Base-by-base conservation (phyloP, 257 asterid genomes). In the Echites panduratus region DNA sequence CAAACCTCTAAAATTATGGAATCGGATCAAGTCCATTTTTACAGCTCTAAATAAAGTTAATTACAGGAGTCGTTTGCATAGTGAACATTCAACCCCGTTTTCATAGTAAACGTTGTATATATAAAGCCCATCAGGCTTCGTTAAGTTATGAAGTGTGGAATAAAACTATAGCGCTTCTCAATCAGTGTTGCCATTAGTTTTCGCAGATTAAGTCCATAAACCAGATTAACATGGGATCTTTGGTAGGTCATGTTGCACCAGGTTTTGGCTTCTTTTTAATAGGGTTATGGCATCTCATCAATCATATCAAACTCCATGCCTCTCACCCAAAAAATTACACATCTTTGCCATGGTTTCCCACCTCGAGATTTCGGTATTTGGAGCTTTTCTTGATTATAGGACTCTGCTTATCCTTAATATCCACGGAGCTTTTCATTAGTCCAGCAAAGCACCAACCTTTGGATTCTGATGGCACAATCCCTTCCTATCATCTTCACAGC, bases 211-310 rank as follows among this genome's bases (percentile, higher is more conserved):
- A n/a, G n/a, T n/a, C n/a, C n/a, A n/a, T n/a, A n/a, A n/a, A n/a
- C n/a, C n/a, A n/a, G n/a, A n/a, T n/a, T 5, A 47, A 56, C 5
- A 86, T 84, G 85, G 97, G 97, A 24, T 85, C 87, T 69, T 69
- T 85, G 44, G 76, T 79, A 27, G 97, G 97, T 35, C 96, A 91
- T 78, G 89, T 88, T 2, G 80, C 87, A 59, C 83, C 92, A 43
- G 97, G 97, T 14, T 77, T 85, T 47, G 93, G 87, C 8, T 91
- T 85, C 87, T 77, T 83, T 57, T 26, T 88, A 41, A 73, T 89
- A 9, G 97, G 97, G 71, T 78, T 87, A 0, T 92, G 96, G 98
- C 96, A 91, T 66, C 85, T 91, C 29, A 72, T 91, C 83, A 89
- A 85, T 81, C 82, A 86, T 78, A 81, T 85, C 75, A 89, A 81